Evolutionary conservation across 2,329 filamentous ascomycete species (phyloP).

Genomic region (Cladosporium colombiae): DNA sequence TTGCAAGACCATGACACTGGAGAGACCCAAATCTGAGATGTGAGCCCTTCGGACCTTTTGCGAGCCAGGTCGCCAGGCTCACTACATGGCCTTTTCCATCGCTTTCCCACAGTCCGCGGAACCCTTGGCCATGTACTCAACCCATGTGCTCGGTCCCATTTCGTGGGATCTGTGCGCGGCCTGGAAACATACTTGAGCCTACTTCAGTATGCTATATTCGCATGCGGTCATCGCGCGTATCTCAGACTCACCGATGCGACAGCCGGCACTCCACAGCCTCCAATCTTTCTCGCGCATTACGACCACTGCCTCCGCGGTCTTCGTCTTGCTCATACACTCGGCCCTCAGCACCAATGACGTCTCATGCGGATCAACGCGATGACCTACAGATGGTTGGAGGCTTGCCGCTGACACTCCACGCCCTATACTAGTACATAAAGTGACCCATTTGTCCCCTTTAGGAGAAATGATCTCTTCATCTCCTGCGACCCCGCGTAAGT

Average conservation of each 20-base stretch:
- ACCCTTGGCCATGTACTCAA: background rate
- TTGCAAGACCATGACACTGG: background rate
- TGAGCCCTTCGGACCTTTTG: background rate
- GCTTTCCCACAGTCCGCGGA: background rate
- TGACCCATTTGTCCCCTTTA: slow-evolving; percentile 1
- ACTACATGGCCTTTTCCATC: background rate
- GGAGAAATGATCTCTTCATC: background rate
- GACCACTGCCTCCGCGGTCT: background rate
- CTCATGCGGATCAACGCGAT: background rate
- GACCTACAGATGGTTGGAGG: background rate
- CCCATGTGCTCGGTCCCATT: background rate
- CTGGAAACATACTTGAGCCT: background rate
- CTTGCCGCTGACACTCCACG: background rate
- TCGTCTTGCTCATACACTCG: background rate
- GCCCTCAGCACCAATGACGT: background rate
- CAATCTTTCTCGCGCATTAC: background rate
- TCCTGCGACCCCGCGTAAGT: background rate
- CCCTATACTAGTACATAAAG: background rate
- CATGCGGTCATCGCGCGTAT: background rate
- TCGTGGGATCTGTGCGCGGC: background rate
- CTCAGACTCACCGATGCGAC: background rate
- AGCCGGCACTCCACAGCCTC: background rate
- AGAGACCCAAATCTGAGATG: background rate
- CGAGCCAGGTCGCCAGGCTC: background rate
- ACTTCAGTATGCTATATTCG: background rate